These are phyloP conservation scores for Cylindricascospora bacillispora DNA, from an alignment of 1,139 yeast species.

Conservation along the genomic window DNA sequence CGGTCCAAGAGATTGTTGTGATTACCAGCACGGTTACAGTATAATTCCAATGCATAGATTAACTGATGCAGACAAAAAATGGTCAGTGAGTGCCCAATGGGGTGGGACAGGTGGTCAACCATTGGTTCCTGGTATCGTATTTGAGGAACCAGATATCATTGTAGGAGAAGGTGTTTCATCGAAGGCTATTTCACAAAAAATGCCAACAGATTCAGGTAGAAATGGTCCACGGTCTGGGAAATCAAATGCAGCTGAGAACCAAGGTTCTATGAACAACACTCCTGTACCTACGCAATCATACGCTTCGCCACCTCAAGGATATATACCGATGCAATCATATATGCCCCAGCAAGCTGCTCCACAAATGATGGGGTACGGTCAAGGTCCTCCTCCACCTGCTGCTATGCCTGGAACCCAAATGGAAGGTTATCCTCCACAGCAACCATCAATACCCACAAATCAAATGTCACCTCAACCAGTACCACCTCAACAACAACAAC, in stretches of 20 bases:
- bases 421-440: constrained; percentile 12
- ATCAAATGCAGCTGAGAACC: constrained; percentile 33
- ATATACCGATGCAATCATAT: constrained; percentile 11
- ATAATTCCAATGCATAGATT: constrained; percentile 75
- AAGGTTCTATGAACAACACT: too few relatives aligned
- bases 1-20: constrained; percentile 97
- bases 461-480: constrained; percentile 8
- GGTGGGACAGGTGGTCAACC: constrained; percentile 95
- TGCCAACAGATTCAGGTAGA: constrained; percentile 80
- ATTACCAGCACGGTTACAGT: constrained; percentile 81
- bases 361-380: constrained; percentile 7
- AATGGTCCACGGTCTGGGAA: constrained; percentile 75
- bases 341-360: constrained; percentile 15
- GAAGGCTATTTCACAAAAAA: constrained; percentile 76
- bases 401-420: constrained; percentile 10
- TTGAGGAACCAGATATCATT: constrained; percentile 96
- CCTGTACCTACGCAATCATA: constrained; percentile 6
- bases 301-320: constrained; percentile 16
- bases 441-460: constrained; percentile 10
- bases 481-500: constrained; percentile 13
- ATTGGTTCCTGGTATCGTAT: constrained; percentile 65
- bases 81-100: constrained; percentile 90
- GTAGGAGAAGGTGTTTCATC: constrained; percentile 91
- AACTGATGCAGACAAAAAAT: constrained; percentile 84
- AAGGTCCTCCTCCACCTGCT: constrained; percentile 6